Evolutionary conservation across 2,329 filamentous ascomycete species (phyloP), one percentile per base, ranked within the genome.

Genomic region (Alternaria viburni): DNA sequence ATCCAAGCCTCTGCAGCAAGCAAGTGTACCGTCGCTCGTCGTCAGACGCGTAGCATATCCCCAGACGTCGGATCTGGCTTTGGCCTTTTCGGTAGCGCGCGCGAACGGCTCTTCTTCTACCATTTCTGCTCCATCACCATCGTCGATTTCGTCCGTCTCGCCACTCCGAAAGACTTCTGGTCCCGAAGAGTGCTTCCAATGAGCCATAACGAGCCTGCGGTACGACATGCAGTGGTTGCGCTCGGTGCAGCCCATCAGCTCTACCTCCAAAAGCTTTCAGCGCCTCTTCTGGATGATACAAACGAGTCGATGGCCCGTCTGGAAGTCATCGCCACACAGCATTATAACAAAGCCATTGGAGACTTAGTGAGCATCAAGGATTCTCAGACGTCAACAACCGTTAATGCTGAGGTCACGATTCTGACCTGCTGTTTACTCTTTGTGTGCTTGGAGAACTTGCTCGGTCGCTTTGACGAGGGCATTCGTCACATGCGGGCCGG

Each of bases 181-280:
- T 64, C 46, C 25, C 61, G 46, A 12, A 56, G 61, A 25, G 61
- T 64, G 17, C 57, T 64, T 19, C 61, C 61, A n/a, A 64, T 64
- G 61, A 61, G 57, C n/a, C 57, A 64, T 19, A 21, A 60, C 15
- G 61, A 64, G n/a, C 55, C 60, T 10, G 60, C 56, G 13, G 36
- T 62, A 3, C 55, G 60, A 21, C 47, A 62, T 17, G 60, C 51
- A 10, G 46, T 62, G 19, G 47, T 62, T 49, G 60, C 60, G 10
- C 60, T 62, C 32, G 60, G 60, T 26, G 60, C 60, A 50, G 60
- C 60, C 28, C 60, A 62, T 43, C 57, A 54, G 26, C 43, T 58
- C 28, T 62, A 62, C 43, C 60, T 62, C 28, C 55, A 59, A 30
- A 62, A 41, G 23, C 41, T 59, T 36, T 59, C 56, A 17, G 52